Evolutionary conservation across 164 flowering plant species (phyloP).

Genomic region (Aristolochia fimbriata): DNA sequence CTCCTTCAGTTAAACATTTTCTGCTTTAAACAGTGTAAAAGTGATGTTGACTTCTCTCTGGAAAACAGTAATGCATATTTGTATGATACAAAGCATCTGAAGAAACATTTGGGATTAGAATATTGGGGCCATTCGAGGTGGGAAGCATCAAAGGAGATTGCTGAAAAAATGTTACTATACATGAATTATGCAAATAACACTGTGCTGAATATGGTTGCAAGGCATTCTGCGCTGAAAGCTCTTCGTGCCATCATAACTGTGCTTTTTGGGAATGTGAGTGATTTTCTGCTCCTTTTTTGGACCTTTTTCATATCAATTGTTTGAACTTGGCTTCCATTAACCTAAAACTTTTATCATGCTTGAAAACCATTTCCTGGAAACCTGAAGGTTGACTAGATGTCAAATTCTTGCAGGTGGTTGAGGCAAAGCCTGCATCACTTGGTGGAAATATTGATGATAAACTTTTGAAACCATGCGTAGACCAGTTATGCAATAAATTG

Average conservation of each 20-base stretch:
- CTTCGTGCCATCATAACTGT: conserved; percentile 35
- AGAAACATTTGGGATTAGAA: conserved; percentile 51
- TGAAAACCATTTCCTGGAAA: too few relatives aligned
- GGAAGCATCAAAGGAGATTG: conserved; percentile 54
- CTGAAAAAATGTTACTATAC: conserved; percentile 41
- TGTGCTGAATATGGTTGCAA: conserved; percentile 40
- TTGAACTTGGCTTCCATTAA: not conserved
- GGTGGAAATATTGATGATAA: conserved; percentile 30
- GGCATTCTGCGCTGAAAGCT: conserved; percentile 54
- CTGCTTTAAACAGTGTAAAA: conserved; percentile 27
- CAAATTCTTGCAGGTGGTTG: conserved; percentile 31
- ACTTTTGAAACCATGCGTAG: conserved; percentile 38
- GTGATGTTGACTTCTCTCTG: conserved; percentile 19
- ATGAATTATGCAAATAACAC: conserved; percentile 54
- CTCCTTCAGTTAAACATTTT: conserved; percentile 36
- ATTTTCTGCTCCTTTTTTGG: not conserved
- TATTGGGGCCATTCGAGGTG: conserved; percentile 68
- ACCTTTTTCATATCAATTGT: conserved; percentile 1
- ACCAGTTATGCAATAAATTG: conserved; percentile 38
- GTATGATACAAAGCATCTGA: conserved; percentile 38
- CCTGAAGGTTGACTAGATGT: not conserved
- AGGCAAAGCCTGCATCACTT: conserved; percentile 15
- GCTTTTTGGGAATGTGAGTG: conserved; percentile 42
- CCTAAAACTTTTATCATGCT: too few relatives aligned
- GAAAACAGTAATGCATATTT: conserved; percentile 20